These are phyloP conservation scores for Alternaria burnsii DNA, from an alignment of 2,329 filamentous ascomycete genomes.

Conservation along the genomic window DNA sequence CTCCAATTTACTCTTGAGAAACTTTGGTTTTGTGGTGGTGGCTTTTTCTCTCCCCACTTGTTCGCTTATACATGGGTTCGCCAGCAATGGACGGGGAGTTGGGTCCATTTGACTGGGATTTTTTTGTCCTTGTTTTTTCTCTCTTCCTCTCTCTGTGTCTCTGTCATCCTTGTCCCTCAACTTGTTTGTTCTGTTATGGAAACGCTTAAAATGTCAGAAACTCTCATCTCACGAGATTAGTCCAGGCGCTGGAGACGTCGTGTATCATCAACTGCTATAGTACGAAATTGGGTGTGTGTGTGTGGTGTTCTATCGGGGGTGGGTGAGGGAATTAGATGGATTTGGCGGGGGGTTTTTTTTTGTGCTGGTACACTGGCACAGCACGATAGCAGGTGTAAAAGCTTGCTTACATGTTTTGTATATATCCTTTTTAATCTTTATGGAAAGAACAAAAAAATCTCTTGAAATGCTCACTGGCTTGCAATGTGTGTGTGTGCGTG, in stretches of 20 bases:
- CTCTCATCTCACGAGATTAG: slow-evolving; percentile 37
- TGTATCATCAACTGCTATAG: slow-evolving; percentile 32
- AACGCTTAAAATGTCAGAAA: slow-evolving; percentile 32
- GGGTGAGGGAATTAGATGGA: slow-evolving; percentile 28
- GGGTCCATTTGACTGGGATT: not conserved
- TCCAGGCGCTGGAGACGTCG: slow-evolving; percentile 40
- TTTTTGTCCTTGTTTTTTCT: slow-evolving; percentile 12
- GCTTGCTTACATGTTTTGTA: slow-evolving; percentile 14
- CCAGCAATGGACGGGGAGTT: slow-evolving; percentile 31
- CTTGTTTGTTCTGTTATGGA: not conserved
- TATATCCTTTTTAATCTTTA: slow-evolving; percentile 30
- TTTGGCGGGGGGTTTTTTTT: slow-evolving; percentile 3
- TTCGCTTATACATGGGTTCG: slow-evolving; percentile 26
- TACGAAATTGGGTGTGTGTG: slow-evolving; percentile 23
- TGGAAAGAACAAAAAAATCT: slow-evolving; percentile 5
- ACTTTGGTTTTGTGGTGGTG: too few relatives aligned
- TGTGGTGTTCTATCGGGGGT: slow-evolving; percentile 1
- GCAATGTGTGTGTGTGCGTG: too few relatives aligned
- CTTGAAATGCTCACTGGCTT: not conserved
- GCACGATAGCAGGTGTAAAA: slow-evolving; percentile 12
- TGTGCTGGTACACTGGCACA: slow-evolving; percentile 33
- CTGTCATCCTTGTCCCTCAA: not conserved
- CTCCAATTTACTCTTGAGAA: too few relatives aligned
- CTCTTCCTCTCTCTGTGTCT: slow-evolving; percentile 1
- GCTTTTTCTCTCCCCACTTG: too few relatives aligned